Conservation (phyloP, 306 rosid genomes). For the Medicago arabica region DNA sequence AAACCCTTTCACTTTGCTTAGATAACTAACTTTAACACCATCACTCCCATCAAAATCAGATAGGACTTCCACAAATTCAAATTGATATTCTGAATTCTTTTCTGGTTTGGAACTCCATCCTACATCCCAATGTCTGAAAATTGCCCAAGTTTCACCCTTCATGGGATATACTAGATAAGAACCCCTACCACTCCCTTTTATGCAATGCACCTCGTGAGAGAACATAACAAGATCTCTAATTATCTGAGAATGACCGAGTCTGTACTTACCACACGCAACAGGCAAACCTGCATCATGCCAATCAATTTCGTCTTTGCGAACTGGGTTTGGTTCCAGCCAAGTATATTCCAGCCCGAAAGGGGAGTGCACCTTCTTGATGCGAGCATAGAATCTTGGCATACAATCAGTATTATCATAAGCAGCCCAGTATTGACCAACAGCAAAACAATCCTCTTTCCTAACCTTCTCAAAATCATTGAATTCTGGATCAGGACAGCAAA, state of each 20-base stretch:
- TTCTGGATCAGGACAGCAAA: constrained; percentile 68
- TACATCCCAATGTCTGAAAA: constrained; percentile 82
- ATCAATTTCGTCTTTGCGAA: constrained; percentile 53
- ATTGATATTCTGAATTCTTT: constrained; percentile 50
- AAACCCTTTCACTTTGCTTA: constrained; percentile 79
- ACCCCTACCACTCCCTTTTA: constrained; percentile 45
- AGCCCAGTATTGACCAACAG: constrained; percentile 74
- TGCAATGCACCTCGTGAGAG: constrained; percentile 72
- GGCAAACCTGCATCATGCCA: constrained; percentile 69
- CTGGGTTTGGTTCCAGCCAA: constrained; percentile 80
- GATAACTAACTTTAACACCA: constrained; percentile 70
- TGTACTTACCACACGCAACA: constrained; percentile 72
- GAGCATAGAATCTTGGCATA: constrained; percentile 92
- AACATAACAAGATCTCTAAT: constrained; percentile 51
- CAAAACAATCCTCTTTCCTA: constrained; percentile 56
- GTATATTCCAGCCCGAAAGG: constrained; percentile 67
- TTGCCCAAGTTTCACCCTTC: constrained; percentile 94
- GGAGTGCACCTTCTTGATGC: constrained; percentile 64
- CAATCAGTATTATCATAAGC: constrained; percentile 64
- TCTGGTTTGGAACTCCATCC: constrained; percentile 73
- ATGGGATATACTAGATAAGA: constrained; percentile 65
- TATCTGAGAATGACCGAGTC: constrained; percentile 49
- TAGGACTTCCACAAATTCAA: constrained; percentile 72
- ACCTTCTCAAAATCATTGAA: constrained; percentile 73
- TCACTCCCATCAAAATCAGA: constrained; percentile 60